phyloP scores from a whole-genome alignment of 1,139 yeast genomes.

The Yamadazyma taylorii region DNA sequence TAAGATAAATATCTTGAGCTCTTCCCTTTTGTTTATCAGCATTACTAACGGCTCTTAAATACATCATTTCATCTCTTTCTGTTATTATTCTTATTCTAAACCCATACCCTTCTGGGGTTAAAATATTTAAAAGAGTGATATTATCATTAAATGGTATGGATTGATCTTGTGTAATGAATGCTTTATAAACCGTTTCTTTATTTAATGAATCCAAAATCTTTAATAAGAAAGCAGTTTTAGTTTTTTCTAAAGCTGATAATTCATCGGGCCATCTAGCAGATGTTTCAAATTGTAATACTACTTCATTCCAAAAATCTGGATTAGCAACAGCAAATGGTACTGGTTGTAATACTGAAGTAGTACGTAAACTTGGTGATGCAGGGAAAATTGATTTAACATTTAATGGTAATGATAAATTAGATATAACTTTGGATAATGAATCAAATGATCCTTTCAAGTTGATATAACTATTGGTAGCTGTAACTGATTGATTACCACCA shows the following conservation, averaged over 20 bases:
- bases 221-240: constrained; percentile 85
- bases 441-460: constrained; percentile 66
- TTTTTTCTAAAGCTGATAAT: constrained; percentile 75
- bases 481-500: constrained; percentile 51
- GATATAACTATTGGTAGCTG: constrained; percentile 54
- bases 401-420: constrained; percentile 65
- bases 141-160: constrained; percentile 64
- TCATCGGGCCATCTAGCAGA: constrained; percentile 98
- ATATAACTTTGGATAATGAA: constrained; percentile 53
- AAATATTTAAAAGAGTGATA: constrained; percentile 58
- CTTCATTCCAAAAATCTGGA: constrained; percentile 80
- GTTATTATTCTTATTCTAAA: constrained; percentile 73
- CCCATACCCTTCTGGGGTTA: constrained; percentile 87
- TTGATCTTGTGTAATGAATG: constrained; percentile 63
- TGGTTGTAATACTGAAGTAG: constrained; percentile 74
- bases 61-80: constrained; percentile 77
- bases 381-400: constrained; percentile 71
- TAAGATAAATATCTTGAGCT: constrained; percentile 62
- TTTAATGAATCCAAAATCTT: constrained; percentile 63
- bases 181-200: constrained; percentile 52
- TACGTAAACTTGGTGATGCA: constrained; percentile 69
- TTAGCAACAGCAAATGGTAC: constrained; percentile 77
- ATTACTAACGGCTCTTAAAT: constrained; percentile 66
- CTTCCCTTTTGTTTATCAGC: constrained; percentile 59
- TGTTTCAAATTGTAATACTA: constrained; percentile 82